Percentiles rank a stretch among this genome's conserved stretches.
These are phyloP conservation scores for Neofusicoccum umdonicola DNA, from an alignment of 2,329 filamentous ascomycete species.

Conservation along the genomic window DNA sequence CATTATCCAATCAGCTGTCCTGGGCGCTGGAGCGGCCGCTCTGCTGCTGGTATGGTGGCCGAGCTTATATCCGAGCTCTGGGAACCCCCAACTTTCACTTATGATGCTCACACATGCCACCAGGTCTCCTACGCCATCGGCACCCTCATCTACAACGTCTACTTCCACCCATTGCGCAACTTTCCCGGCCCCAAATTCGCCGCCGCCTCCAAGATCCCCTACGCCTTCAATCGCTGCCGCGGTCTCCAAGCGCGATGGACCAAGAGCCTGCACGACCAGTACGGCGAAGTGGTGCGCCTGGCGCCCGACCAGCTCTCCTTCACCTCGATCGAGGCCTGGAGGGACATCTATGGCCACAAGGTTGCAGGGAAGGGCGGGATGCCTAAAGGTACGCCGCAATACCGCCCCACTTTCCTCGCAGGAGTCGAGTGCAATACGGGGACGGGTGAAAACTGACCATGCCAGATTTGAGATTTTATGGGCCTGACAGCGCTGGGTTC, in stretches of 20 bases:
- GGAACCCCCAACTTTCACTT: too few relatives aligned
- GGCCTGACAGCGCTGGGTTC: neutral
- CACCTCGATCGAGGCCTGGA: conserved; percentile 16
- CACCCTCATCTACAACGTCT: conserved; percentile 11
- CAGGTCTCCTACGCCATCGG: neutral
- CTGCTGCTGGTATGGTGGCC: neutral
- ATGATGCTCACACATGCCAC: neutral
- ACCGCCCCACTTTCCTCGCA: neutral
- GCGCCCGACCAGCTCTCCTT: conserved; percentile 16
- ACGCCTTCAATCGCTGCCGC: neutral
- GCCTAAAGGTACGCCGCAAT: neutral
- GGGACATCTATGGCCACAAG: conserved; percentile 20
- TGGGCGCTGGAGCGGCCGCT: neutral
- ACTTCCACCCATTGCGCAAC: conserved; percentile 16
- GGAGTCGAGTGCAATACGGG: neutral
- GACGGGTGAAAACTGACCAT: neutral
- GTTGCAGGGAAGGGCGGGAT: conserved; percentile 9
- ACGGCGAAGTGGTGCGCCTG: conserved; percentile 18
- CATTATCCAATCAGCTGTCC: neutral
- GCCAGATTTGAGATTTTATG: conserved; percentile 15
- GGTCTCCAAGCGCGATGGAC: neutral
- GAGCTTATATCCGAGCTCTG: too few relatives aligned
- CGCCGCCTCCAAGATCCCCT: conserved; percentile 12
- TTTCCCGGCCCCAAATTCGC: conserved; percentile 17
- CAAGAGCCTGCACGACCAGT: conserved; percentile 6